These are phyloP conservation scores for Somion occarium DNA, from an alignment of 1,284 basidiomycete species.

Conservation along the genomic window DNA sequence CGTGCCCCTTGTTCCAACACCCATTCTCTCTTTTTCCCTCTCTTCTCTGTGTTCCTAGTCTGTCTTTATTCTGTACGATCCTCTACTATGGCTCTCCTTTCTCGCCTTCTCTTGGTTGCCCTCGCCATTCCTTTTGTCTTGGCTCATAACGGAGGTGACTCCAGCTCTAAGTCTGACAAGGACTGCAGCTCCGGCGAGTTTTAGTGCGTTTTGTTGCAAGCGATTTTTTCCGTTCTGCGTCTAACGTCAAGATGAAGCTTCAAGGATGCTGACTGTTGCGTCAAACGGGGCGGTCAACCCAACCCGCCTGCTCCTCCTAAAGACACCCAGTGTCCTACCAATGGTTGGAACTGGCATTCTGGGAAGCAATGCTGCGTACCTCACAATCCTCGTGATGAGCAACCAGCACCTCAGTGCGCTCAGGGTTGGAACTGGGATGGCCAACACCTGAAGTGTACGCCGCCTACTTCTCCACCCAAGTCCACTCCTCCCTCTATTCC, in stretches of 20 bases:
- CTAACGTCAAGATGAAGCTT: conserved; percentile 31
- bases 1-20: neutral
- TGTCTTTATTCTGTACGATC: conserved; percentile 23
- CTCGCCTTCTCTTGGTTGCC: conserved; percentile 23
- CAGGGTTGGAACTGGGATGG: conserved; percentile 41
- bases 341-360: conserved; percentile 28
- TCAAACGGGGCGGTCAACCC: conserved; percentile 41
- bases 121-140: conserved; percentile 25
- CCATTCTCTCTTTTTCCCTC: conserved; percentile 17
- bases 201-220: conserved; percentile 5
- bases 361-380: conserved; percentile 45
- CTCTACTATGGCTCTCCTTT: conserved; percentile 25
- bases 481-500: conserved; percentile 20
- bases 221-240: neutral
- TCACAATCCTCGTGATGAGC: conserved; percentile 18
- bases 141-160: conserved; percentile 18
- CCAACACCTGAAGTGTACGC: conserved; percentile 34
- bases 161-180: neutral
- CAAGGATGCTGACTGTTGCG: conserved; percentile 37
- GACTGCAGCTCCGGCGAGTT: conserved; percentile 5
- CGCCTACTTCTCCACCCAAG: conserved; percentile 27
- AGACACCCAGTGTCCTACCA: conserved; percentile 37
- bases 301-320: conserved; percentile 39
- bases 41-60: conserved; percentile 14
- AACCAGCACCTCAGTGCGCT: conserved; percentile 44